Evolutionary conservation across 441 rosid genomes (phyloP).

Genomic region (Sinapis alba): DNA sequence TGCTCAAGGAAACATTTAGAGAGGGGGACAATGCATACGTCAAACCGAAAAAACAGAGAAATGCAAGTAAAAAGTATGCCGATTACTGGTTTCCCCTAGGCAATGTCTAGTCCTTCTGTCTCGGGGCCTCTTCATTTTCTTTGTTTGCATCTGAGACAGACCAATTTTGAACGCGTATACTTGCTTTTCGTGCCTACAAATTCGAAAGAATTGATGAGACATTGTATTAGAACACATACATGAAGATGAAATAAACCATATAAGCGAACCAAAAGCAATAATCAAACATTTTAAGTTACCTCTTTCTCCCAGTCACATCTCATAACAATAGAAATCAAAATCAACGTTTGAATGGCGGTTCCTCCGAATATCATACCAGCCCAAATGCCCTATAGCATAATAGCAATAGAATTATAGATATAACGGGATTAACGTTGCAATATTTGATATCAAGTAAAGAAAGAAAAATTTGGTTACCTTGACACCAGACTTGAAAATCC

Average conservation of each 20-base stretch:
- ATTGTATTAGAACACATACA: neutral
- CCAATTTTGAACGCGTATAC: neutral
- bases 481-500: constrained; percentile 54
- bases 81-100: no score
- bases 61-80: no score
- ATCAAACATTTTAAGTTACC: constrained; percentile 37
- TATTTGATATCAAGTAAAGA: neutral
- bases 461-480: constrained; percentile 33
- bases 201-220: neutral
- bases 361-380: constrained; percentile 84
- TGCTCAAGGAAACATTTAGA: no score
- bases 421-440: no score
- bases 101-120: no score
- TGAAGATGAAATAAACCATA: neutral
- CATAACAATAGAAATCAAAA: constrained; percentile 50
- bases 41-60: no score
- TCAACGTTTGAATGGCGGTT: constrained; percentile 60
- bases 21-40: no score
- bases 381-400: constrained; percentile 60
- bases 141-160: neutral
- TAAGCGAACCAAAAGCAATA: neutral
- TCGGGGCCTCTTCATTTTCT: neutral
- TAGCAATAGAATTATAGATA: neutral
- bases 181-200: constrained; percentile 12
- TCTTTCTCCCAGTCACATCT: constrained; percentile 68